A percentile compares a stretch with the other conserved stretches of the same genome.
Conservation (phyloP, 2,329 filamentous ascomycete genomes). For the Diaporthe velutina region DNA sequence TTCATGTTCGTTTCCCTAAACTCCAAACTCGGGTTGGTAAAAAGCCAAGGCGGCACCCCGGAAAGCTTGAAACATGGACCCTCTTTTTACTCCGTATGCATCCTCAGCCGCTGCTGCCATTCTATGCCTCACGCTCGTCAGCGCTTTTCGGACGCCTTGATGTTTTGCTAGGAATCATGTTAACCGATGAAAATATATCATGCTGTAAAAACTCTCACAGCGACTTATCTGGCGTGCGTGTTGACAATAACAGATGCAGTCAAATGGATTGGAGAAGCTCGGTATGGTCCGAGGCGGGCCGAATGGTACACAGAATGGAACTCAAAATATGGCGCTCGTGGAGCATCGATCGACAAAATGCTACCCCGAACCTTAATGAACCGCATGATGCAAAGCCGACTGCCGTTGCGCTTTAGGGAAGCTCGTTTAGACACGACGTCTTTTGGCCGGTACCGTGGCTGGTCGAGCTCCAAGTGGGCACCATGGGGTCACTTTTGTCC, state of each 20-base stretch:
- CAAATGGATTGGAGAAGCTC: slow-evolving; percentile 8
- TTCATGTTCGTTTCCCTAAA: not conserved
- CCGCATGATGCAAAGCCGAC: slow-evolving; percentile 13
- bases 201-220: not conserved
- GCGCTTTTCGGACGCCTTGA: not conserved
- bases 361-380: slow-evolving; percentile 10
- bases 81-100: slow-evolving; percentile 8
- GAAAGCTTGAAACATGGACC: slow-evolving; percentile 24
- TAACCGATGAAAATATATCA: too few relatives aligned
- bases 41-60: slow-evolving; percentile 15
- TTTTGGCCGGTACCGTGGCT: not conserved
- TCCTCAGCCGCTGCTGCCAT: not conserved
- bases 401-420: slow-evolving; percentile 4
- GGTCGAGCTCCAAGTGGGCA: not conserved
- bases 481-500: slow-evolving; percentile 24
- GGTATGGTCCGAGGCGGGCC: slow-evolving; percentile 27
- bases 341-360: slow-evolving; percentile 20
- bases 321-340: slow-evolving; percentile 3
- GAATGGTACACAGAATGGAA: not conserved
- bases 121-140: not conserved
- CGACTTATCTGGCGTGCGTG: not conserved
- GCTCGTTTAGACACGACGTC: slow-evolving; percentile 19
- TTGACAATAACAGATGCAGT: not conserved
- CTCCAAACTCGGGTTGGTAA: not conserved
- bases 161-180: too few relatives aligned